Conservation (phyloP, 352 stramenopile genomes). For the Pythium brachiatum region DNA sequence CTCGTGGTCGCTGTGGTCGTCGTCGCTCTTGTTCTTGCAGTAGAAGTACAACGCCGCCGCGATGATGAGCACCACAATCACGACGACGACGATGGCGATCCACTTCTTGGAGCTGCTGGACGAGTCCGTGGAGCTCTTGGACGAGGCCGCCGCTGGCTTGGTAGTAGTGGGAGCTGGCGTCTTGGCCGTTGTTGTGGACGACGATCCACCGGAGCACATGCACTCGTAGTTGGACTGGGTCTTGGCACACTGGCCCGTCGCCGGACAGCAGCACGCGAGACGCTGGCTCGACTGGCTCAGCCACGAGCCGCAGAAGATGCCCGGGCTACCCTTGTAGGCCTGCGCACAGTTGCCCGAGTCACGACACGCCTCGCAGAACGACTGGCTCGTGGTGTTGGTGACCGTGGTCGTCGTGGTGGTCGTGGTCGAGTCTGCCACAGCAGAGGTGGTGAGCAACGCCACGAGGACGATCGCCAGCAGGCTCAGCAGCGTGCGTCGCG, state of each 20-base stretch:
- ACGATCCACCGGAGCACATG: constrained; percentile 10
- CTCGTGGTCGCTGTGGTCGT: background rate
- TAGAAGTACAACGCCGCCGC: too few relatives aligned
- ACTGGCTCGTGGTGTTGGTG: constrained; percentile 3
- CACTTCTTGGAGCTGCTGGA: too few relatives aligned
- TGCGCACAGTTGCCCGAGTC: constrained; percentile 44
- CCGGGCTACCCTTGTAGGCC: constrained; percentile 45
- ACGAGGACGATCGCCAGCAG: constrained; percentile 5
- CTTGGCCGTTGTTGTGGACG: background rate
- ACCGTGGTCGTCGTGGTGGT: background rate
- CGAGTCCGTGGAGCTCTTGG: background rate
- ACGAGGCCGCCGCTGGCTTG: background rate
- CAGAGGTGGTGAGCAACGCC: background rate
- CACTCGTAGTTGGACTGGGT: constrained; percentile 28
- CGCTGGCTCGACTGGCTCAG: constrained; percentile 35
- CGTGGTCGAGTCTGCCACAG: background rate
- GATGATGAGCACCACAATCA: too few relatives aligned
- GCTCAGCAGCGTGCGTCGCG: background rate
- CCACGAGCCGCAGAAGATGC: constrained; percentile 54
- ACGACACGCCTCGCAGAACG: constrained; percentile 57
- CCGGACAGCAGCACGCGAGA: constrained; percentile 53
- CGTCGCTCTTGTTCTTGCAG: background rate
- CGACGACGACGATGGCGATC: too few relatives aligned
- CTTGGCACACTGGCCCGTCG: constrained; percentile 13
- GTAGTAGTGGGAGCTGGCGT: background rate